Percentiles rank a stretch among this genome's conserved stretches.
phyloP scores from a whole-genome alignment of 352 stramenopile species.

The Phytophthora macrochlamydospora region DNA sequence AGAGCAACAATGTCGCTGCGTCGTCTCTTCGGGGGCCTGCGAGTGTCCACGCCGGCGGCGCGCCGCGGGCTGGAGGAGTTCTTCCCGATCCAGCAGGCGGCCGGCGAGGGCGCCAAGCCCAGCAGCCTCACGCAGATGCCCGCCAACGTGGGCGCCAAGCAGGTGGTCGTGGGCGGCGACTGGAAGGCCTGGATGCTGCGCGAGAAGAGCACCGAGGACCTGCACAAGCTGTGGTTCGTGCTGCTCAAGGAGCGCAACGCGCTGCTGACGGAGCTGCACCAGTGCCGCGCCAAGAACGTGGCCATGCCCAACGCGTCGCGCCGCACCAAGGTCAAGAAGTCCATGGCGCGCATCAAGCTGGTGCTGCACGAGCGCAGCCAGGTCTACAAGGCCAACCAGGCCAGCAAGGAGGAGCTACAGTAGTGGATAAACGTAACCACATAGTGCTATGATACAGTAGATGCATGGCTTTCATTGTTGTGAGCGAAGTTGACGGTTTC shows the following conservation, averaged over 20 bases:
- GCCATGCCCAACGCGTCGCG: slow-evolving; percentile 77
- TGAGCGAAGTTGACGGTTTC: no score
- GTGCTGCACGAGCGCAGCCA: slow-evolving; percentile 85
- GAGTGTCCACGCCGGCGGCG: slow-evolving; percentile 42
- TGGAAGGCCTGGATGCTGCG: slow-evolving; percentile 97
- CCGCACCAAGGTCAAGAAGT: slow-evolving; percentile 86
- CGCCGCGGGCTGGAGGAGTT: slow-evolving; percentile 77
- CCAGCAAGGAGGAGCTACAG: no score
- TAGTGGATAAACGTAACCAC: no score
- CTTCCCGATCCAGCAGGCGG: slow-evolving; percentile 61
- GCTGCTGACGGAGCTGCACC: slow-evolving; percentile 93
- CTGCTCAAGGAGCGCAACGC: slow-evolving; percentile 98
- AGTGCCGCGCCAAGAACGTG: slow-evolving; percentile 79
- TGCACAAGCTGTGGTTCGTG: slow-evolving; percentile 99
- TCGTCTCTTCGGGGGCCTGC: slow-evolving; percentile 69
- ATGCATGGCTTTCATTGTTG: no score
- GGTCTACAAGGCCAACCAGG: slow-evolving; percentile 77
- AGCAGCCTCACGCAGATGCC: slow-evolving; percentile 65
- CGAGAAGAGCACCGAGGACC: slow-evolving; percentile 97
- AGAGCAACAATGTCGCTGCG: slow-evolving; percentile 58
- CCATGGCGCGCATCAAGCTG: slow-evolving; percentile 89
- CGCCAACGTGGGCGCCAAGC: slow-evolving; percentile 58
- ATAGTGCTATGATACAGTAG: no score
- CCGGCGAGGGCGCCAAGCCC: slow-evolving; percentile 56
- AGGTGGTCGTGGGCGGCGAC: slow-evolving; percentile 84